phyloP scores from a whole-genome alignment of 169 alveolate species.

The Cryptosporidium meleagridis region DNA sequence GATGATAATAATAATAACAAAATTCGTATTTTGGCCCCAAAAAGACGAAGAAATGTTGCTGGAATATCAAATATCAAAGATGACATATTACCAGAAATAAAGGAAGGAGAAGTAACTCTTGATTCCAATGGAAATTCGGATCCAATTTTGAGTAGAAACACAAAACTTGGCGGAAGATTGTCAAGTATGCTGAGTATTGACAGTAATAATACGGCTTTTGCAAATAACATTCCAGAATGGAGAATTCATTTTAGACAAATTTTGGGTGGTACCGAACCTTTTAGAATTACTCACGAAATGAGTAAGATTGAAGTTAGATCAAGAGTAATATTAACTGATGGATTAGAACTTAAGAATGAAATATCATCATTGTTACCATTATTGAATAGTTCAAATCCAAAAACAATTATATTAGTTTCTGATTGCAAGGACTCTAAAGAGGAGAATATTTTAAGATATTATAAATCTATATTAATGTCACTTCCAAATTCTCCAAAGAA shows the following conservation, averaged over 20 bases:
- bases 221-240: slow-evolving; percentile 67
- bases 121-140: slow-evolving; percentile 18
- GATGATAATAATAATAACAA: background rate
- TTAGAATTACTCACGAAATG: slow-evolving; percentile 22
- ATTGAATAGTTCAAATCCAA: slow-evolving; percentile 25
- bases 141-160: slow-evolving; percentile 8
- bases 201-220: background rate
- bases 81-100: background rate
- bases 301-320: slow-evolving; percentile 47
- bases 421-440: slow-evolving; percentile 4
- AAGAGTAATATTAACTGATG: slow-evolving; percentile 1
- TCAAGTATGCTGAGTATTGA: background rate
- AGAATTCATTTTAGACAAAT: slow-evolving; percentile 56
- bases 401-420: slow-evolving; percentile 23
- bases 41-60: slow-evolving; percentile 9
- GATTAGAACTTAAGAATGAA: slow-evolving; percentile 29
- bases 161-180: background rate
- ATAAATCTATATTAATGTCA: slow-evolving; percentile 47
- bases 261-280: slow-evolving; percentile 65
- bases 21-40: slow-evolving; percentile 20
- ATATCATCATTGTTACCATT: slow-evolving; percentile 50
- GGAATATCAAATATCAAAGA: background rate
- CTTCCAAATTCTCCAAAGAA: slow-evolving; percentile 46
- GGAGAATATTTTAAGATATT: background rate
- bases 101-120: background rate